Evolutionary conservation across 176 grass and related monocot species (phyloP).

Genomic region (Hordeum vulgare): DNA sequence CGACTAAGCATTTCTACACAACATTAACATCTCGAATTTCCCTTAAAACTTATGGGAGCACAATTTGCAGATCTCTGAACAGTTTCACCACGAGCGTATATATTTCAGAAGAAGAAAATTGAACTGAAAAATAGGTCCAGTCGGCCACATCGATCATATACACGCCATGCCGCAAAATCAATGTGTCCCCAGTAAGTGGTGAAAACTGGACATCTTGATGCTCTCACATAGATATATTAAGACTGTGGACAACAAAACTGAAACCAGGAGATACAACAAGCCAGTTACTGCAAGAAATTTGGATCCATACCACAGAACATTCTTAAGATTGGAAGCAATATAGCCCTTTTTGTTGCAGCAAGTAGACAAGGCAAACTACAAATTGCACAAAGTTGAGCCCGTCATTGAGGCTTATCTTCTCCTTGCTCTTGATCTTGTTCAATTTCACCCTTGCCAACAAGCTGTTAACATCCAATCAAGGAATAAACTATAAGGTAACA

Average conservation of each 20-base stretch:
- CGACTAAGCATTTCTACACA: too few species aligned
- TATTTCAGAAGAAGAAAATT: too few species aligned
- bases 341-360: not conserved
- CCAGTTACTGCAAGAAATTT: not conserved
- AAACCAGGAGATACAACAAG: not conserved
- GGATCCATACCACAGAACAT: not conserved
- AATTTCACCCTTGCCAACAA: slow-evolving; percentile 55
- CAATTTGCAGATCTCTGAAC: too few species aligned
- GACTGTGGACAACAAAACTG: not conserved
- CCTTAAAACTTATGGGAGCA: too few species aligned
- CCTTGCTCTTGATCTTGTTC: slow-evolving; percentile 43
- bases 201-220: not conserved
- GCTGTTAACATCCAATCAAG: slow-evolving; percentile 37
- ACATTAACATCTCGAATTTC: too few species aligned
- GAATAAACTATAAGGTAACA: not conserved
- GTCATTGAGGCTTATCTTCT: slow-evolving; percentile 31
- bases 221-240: not conserved
- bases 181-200: not conserved
- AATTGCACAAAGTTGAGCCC: not conserved
- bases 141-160: too few species aligned
- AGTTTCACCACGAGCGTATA: too few species aligned
- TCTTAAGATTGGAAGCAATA: not conserved
- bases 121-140: too few species aligned
- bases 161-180: not conserved
- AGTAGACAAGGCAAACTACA: not conserved